Percentiles rank a stretch among this genome's conserved stretches.
Evolutionary conservation across 306 rosid genomes (phyloP).

Genomic region (Leucaena leucocephala): DNA sequence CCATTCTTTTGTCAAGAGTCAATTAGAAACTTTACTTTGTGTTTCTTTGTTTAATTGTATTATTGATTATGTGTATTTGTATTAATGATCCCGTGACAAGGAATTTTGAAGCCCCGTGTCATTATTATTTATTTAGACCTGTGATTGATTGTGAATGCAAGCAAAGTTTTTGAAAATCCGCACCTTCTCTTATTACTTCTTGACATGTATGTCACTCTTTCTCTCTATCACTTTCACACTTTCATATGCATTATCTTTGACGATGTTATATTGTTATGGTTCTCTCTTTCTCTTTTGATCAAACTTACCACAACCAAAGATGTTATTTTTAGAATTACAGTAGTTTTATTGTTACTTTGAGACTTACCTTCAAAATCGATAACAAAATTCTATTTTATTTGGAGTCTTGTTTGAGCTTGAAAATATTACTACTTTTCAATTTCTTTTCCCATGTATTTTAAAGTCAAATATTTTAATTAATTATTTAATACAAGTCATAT

Average conservation of each 20-base stretch:
- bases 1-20: neutral
- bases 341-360: too few species aligned
- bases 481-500: neutral
- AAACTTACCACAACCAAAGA: neutral
- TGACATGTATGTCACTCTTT: neutral
- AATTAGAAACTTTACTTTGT: neutral
- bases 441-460: neutral
- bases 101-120: neutral
- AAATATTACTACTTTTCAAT: neutral
- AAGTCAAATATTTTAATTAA: neutral
- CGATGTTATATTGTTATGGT: neutral
- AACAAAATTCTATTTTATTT: neutral
- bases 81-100: slow-evolving; percentile 4
- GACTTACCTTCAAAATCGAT: neutral
- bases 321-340: too few species aligned
- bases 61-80: neutral
- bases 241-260: neutral
- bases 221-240: neutral
- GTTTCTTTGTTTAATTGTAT: slow-evolving; percentile 13
- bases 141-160: neutral
- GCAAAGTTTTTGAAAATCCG: neutral
- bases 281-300: neutral
- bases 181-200: neutral
- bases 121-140: neutral
- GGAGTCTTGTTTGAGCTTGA: neutral